Base-by-base conservation (phyloP, 1,284 basidiomycete genomes). In the Ganoderma meredithae region DNA sequence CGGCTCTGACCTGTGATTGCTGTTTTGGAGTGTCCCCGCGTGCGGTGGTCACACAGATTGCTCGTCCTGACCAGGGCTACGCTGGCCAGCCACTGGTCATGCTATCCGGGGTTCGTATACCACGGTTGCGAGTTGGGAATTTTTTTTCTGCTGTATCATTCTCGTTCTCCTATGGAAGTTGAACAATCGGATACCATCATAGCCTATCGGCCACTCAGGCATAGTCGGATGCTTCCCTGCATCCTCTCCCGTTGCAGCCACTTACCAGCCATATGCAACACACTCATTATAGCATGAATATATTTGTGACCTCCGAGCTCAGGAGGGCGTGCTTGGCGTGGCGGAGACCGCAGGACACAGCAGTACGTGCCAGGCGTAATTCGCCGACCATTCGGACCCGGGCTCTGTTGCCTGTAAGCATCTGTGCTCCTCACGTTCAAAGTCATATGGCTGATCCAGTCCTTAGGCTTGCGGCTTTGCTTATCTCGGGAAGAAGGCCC, bases 1-100 rank as follows among this genome's bases (percentile, higher is more conserved):
- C 25, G 85, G 83, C 5, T 78, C 80, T 6, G 83, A 84, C 71
- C 73, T 83, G 41, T 74, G 63, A 73, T 49, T 19, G 33, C 52
- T 52, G 22, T 52, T 15, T 49, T 49, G 47, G n/a, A 31, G 22
- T n/a, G 5, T 22, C 12, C n/a, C 36, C 15, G 19, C 27, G 41
- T 19, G 25, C 52, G 41, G 25, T 52, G 41, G 41, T 39, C 7
- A 13, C 56, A 36, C 52, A 52, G 60, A 63, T 69, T 69, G 47
- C 12, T 52, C 60, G 17, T 60, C 58, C 43, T 63, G 33, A 39
- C 17, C 36, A 56, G 19, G 31, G 56, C 19, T n/a, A 22, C 44
- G 44, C 44, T 19, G 44, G 44, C 19, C 44, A n/a, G 44, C 44
- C n/a, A 58, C 56, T 31, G 36, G 27, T 55, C 53, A 33, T 33